These are phyloP conservation scores for Pseudozyma sp. DNA, from an alignment of 1,284 basidiomycete species.

Conservation along the genomic window DNA sequence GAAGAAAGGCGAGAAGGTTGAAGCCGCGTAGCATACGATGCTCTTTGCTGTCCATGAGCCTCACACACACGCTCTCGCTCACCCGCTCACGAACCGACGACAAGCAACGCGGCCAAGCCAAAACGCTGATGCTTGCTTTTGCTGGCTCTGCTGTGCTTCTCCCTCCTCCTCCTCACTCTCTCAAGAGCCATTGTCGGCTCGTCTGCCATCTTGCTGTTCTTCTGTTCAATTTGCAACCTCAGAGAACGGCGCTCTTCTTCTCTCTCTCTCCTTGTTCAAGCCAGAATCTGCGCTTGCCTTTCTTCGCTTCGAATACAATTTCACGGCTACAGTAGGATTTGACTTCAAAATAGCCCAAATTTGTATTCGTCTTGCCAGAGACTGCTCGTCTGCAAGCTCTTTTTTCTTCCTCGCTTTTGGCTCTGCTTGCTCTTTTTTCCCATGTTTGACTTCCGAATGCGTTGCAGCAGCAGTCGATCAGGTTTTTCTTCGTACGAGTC, in stretches of 20 bases:
- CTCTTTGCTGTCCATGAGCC: not conserved
- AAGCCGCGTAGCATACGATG: not conserved
- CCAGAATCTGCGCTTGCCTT: too few relatives aligned
- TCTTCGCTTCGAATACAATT: conserved; percentile 5
- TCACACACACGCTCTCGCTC: conserved; percentile 3
- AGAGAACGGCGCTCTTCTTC: too few relatives aligned
- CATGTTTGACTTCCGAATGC: conserved; percentile 3
- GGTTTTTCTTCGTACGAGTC: not conserved
- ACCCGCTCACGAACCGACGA: not conserved
- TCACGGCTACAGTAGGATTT: not conserved
- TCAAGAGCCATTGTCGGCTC: too few relatives aligned
- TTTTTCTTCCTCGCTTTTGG: too few relatives aligned
- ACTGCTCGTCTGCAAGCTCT: too few relatives aligned
- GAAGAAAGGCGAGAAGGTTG: conserved; percentile 11
- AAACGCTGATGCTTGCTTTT: not conserved
- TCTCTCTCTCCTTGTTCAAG: too few relatives aligned
- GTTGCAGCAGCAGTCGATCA: not conserved
- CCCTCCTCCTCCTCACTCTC: not conserved
- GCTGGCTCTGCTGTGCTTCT: not conserved
- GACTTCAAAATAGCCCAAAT: not conserved
- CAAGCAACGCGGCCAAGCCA: conserved; percentile 2
- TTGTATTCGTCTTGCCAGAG: not conserved
- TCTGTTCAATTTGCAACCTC: too few relatives aligned
- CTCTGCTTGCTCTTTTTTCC: too few relatives aligned
- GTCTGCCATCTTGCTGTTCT: too few relatives aligned